These are phyloP conservation scores for Fusarium subglutinans DNA, from an alignment of 2,329 filamentous ascomycete genomes.

Conservation along the genomic window DNA sequence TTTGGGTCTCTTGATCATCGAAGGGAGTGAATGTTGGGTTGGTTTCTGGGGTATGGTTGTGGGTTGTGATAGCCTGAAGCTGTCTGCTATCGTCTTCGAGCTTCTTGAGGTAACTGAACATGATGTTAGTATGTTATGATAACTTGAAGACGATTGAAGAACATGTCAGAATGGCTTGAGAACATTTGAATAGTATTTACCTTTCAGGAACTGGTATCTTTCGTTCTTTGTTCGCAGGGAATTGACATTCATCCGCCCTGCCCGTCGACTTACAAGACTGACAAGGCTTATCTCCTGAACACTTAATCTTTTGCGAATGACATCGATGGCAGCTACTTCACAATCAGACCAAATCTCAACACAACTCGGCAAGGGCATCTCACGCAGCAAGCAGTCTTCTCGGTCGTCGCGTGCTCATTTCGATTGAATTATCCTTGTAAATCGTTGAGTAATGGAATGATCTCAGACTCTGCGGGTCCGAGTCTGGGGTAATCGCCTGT, in stretches of 20 bases:
- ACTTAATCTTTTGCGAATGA: constrained; percentile 57
- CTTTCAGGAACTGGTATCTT: constrained; percentile 47
- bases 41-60: constrained; percentile 29
- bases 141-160: rapidly evolving
- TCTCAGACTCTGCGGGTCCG: constrained; percentile 22
- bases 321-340: constrained; percentile 51
- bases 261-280: constrained; percentile 51
- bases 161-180: neutral
- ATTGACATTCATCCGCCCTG: constrained; percentile 50
- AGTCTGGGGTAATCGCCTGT: constrained; percentile 25
- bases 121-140: neutral
- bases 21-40: constrained; percentile 15
- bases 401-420: constrained; percentile 35
- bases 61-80: neutral
- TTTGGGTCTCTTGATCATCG: constrained; percentile 24
- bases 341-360: neutral
- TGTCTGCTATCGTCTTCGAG: constrained; percentile 23
- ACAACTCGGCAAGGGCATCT: neutral
- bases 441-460: constrained; percentile 19
- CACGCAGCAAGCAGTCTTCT: constrained; percentile 41
- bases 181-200: neutral
- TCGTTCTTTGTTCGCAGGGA: constrained; percentile 52
- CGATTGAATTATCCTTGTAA: neutral
- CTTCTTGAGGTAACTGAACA: constrained; percentile 27
- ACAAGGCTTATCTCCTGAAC: constrained; percentile 55